Conservation (phyloP, 2,329 filamentous ascomycete species). For the Graphilbum ipis-grandicollis region DNA sequence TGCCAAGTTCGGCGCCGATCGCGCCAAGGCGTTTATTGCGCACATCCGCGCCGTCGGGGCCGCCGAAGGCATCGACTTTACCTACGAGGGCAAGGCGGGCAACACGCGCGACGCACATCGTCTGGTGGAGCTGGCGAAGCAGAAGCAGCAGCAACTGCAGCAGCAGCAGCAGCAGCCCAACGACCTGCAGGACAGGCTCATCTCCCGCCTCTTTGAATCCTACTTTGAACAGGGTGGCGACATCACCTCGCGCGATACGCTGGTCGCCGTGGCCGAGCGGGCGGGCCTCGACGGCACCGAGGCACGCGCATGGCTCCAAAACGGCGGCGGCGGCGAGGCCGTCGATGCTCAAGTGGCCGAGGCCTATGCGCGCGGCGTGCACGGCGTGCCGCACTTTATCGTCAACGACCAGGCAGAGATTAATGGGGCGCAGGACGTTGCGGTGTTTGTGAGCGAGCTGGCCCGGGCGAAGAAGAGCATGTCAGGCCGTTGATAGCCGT, state of each 20-base stretch:
- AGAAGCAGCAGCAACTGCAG: constrained; percentile 15
- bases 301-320: constrained; percentile 35
- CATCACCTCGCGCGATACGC: constrained; percentile 37
- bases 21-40: constrained; percentile 14
- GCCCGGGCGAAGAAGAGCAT: constrained; percentile 29
- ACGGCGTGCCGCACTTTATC: constrained; percentile 59
- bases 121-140: constrained; percentile 50
- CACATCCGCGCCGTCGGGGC: constrained; percentile 37
- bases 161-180: neutral
- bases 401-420: constrained; percentile 52
- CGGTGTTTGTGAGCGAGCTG: constrained; percentile 49
- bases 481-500: too few relatives aligned
- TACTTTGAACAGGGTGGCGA: constrained; percentile 51
- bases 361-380: constrained; percentile 33
- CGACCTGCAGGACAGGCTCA: constrained; percentile 23
- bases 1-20: constrained; percentile 48
- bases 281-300: constrained; percentile 35
- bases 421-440: constrained; percentile 54
- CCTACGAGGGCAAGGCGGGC: constrained; percentile 52
- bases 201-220: constrained; percentile 44
- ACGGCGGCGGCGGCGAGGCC: constrained; percentile 34
- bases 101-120: constrained; percentile 69
- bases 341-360: constrained; percentile 38
- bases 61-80: constrained; percentile 55
- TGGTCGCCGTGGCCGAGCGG: constrained; percentile 32